phyloP scores from a whole-genome alignment of 2,329 filamentous ascomycete species.

The Curvularia sp. region DNA sequence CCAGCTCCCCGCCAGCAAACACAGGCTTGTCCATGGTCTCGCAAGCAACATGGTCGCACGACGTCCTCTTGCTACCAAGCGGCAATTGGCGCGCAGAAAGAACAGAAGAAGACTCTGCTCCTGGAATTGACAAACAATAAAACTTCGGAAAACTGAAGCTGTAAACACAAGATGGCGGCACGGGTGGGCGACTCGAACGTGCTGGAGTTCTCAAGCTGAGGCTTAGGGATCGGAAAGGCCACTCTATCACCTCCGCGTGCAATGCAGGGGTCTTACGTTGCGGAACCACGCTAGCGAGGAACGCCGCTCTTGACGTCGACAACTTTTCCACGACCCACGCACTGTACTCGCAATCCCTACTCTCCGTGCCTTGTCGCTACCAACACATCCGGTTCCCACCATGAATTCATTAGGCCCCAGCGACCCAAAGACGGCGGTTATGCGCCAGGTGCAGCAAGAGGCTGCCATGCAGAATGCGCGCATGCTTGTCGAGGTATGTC shows the following conservation, averaged over 20 bases:
- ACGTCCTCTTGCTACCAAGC: constrained; percentile 13
- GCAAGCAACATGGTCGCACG: constrained; percentile 45
- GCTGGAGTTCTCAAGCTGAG: constrained; percentile 25
- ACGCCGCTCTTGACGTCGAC: constrained; percentile 41
- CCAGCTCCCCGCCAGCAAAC: constrained; percentile 50
- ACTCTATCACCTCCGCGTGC: constrained; percentile 36
- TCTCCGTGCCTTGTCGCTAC: background rate
- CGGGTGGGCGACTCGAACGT: constrained; percentile 38
- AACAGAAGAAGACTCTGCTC: constrained; percentile 39
- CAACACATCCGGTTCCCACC: constrained; percentile 11
- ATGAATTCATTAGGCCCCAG: constrained; percentile 48
- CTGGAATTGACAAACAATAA: constrained; percentile 31
- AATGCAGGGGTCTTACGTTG: constrained; percentile 33
- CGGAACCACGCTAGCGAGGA: constrained; percentile 25
- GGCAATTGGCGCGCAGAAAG: constrained; percentile 28
- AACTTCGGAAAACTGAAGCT: constrained; percentile 24
- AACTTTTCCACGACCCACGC: constrained; percentile 29
- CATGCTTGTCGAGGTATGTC: constrained; percentile 55
- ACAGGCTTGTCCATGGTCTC: constrained; percentile 47
- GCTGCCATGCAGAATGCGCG: constrained; percentile 60
- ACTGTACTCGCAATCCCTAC: constrained; percentile 4
- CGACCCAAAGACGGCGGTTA: constrained; percentile 57
- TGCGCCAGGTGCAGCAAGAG: constrained; percentile 62
- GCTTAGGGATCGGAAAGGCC: constrained; percentile 19
- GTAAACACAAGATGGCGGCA: constrained; percentile 35